These are phyloP conservation scores for Viola pubescens DNA, from an alignment of 441 rosid species.

Conservation along the genomic window DNA sequence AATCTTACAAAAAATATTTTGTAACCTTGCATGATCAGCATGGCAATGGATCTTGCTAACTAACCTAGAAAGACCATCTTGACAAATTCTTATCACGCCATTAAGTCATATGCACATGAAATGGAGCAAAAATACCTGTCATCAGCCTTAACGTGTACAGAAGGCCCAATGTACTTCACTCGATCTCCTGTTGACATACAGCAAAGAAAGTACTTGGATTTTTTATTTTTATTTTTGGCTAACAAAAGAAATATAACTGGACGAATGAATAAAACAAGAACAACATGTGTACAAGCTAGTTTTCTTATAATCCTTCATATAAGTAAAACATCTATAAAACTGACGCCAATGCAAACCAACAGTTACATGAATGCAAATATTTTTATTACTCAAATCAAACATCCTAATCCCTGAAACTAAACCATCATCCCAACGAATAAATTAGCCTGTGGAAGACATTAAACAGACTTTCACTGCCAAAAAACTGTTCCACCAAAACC, in stretches of 20 bases:
- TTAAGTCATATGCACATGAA: neutral
- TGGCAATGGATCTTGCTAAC: too few species aligned
- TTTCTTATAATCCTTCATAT: neutral
- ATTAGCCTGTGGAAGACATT: neutral
- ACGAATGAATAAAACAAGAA: slow-evolving; percentile 3
- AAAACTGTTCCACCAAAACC: neutral
- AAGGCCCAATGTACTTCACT: slow-evolving; percentile 69
- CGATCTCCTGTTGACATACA: slow-evolving; percentile 54
- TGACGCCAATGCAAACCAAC: neutral
- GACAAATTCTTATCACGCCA: too few species aligned
- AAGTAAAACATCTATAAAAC: neutral
- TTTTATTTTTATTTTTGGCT: too few species aligned
- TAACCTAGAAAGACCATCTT: too few species aligned
- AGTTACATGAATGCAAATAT: neutral
- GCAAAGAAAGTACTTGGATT: too few species aligned
- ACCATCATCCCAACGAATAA: neutral
- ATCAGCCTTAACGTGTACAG: slow-evolving; percentile 42
- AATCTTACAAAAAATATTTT: too few species aligned
- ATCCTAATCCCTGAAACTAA: neutral
- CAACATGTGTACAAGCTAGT: neutral
- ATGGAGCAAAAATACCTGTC: slow-evolving; percentile 40
- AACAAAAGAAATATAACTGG: slow-evolving; percentile 15
- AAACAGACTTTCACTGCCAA: neutral
- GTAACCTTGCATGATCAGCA: too few species aligned
- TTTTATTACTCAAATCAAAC: neutral